Conservation (phyloP, 1,284 basidiomycete genomes). For the Puccinia polysora region DNA sequence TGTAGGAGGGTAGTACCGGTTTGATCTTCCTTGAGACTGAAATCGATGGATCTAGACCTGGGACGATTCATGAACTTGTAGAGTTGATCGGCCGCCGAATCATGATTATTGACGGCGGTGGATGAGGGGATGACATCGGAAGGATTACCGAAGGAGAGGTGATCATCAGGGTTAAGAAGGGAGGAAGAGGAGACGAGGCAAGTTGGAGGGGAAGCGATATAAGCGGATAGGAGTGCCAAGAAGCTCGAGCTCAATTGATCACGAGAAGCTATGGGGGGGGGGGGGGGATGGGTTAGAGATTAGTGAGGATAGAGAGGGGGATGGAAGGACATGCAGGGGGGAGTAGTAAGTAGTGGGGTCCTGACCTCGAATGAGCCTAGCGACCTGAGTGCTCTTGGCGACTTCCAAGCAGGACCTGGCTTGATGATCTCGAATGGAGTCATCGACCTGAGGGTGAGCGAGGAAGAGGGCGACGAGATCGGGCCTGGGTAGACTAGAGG, state of each 20-base stretch:
- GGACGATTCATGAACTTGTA: conserved; percentile 47
- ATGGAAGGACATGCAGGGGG: not conserved
- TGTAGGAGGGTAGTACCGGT: conserved; percentile 76
- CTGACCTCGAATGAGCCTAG: conserved; percentile 70
- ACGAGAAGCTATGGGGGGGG: conserved; percentile 64
- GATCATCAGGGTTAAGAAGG: not conserved
- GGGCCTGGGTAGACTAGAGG: conserved; percentile 69
- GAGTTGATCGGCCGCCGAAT: conserved; percentile 46
- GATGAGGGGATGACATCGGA: conserved; percentile 43
- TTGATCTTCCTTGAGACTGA: conserved; percentile 63
- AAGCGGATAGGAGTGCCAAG: conserved; percentile 61
- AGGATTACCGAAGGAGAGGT: not conserved
- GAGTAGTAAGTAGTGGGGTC: conserved; percentile 33
- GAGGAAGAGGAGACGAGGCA: conserved; percentile 30
- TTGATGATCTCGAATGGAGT: conserved; percentile 67
- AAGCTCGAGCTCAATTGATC: conserved; percentile 72
- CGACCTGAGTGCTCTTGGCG: conserved; percentile 61
- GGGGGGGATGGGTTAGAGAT: not conserved
- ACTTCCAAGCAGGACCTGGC: conserved; percentile 71
- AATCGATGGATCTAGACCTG: conserved; percentile 53
- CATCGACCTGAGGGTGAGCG: conserved; percentile 60
- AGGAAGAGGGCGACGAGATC: conserved; percentile 62
- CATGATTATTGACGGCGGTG: conserved; percentile 46
- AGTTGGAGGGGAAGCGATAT: conserved; percentile 49
- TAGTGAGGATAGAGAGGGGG: conserved; percentile 1